Base-by-base conservation (phyloP, 2,329 filamentous ascomycete species). In the Tolypocladium ophioglossoides region DNA sequence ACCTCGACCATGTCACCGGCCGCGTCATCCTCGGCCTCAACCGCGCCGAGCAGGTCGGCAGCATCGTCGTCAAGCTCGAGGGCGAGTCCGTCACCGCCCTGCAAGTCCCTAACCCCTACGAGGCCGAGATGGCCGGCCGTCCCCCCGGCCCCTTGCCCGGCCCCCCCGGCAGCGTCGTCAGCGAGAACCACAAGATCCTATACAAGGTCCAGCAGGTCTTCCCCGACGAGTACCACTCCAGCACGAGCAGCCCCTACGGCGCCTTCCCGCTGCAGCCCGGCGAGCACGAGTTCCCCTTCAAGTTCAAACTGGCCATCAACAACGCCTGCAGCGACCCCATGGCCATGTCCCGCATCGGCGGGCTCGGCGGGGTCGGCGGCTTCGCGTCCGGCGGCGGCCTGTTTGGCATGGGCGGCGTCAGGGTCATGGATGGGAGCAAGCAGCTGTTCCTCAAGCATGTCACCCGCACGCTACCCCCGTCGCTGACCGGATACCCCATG, bases 401-500 rank as follows among this genome's bases (percentile, higher is more conserved):
- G 18, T 74, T 79, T 59, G 77, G 77, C 16, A 65, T 74, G 54
- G 73, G 73, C 30, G 77, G 78, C 35, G 75, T 84, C 57, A 76
- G 82, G 39, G 75, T 82, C 57, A 83, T 85, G 76, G 79, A 83
- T 59, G 80, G 80, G n/a, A 75, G 76, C 56, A 80, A 78, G 63
- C 83, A 85, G 68, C 69, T 85, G 54, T 77, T 80, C 62, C 77
- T 84, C 51, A 67, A 67, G 40, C 94, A 99, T 72, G 83, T 94
- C 58, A 94, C 87, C 65, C 84, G 84, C 61, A 95, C 91, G 0
- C 76, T 99, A 12, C 94, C 94, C 6, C 94, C 94, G 0, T 95
- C 91, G 5, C 74, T 97, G 53, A 88, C 81, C n/a, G 90, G 89
- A 3, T 91, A 94, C 60, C 89, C 89, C 0, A 86, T 86, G 35